phyloP scores from a whole-genome alignment of 2,329 filamentous ascomycete species.

The Arachnopeziza araneosa region DNA sequence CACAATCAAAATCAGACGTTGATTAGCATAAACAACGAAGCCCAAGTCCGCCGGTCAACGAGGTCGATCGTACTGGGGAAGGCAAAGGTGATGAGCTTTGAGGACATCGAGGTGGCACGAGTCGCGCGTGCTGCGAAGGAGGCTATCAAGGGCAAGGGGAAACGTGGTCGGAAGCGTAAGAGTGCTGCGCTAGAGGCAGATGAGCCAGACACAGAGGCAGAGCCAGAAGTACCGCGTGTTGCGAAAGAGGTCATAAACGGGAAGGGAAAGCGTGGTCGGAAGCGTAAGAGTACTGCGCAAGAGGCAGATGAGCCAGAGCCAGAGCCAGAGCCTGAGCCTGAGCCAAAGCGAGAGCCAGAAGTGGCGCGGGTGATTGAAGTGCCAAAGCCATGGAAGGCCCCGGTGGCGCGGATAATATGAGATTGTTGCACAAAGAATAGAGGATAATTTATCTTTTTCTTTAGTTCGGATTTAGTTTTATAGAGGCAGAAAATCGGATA shows the following conservation, averaged over 20 bases:
- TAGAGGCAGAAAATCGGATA: conserved; percentile 13
- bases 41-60: conserved; percentile 10
- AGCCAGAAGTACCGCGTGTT: not conserved
- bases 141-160: not conserved
- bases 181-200: not conserved
- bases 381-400: not conserved
- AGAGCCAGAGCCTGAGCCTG: too few species aligned
- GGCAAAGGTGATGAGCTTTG: not conserved
- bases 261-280: not conserved
- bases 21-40: conserved; percentile 16
- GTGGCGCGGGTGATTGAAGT: not conserved
- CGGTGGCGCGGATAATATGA: conserved; percentile 4
- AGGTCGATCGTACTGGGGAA: not conserved
- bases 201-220: not conserved
- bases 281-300: not conserved
- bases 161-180: conserved; percentile 5
- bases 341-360: too few species aligned
- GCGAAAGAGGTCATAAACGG: not conserved
- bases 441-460: conserved; percentile 9
- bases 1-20: conserved; percentile 23
- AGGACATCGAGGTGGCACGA: not conserved
- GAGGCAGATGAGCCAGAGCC: conserved; percentile 1
- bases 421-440: conserved; percentile 13
- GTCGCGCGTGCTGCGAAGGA: not conserved
- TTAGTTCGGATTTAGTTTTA: conserved; percentile 11